These are phyloP conservation scores for Colletotrichum cuscutae DNA, from an alignment of 2,329 filamentous ascomycete species.

Conservation along the genomic window DNA sequence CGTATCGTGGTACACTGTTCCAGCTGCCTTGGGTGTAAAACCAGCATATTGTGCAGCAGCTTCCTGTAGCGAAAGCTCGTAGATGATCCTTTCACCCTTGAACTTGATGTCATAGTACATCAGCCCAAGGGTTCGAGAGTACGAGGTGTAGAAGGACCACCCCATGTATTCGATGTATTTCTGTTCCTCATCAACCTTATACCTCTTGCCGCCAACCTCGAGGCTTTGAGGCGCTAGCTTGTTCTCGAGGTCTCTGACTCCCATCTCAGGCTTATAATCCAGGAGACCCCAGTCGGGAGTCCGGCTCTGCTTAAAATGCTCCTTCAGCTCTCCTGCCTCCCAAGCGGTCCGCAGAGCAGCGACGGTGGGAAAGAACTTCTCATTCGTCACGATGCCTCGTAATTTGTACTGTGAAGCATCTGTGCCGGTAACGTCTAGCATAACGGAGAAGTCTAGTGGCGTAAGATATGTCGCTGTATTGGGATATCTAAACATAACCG, in stretches of 20 bases:
- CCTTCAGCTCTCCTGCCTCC: conserved; percentile 48
- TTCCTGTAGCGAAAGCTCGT: conserved; percentile 64
- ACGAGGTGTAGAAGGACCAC: conserved; percentile 62
- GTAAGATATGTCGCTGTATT: conserved; percentile 51
- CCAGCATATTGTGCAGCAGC: conserved; percentile 63
- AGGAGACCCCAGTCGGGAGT: conserved; percentile 48
- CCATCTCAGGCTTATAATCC: conserved; percentile 44
- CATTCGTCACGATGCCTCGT: conserved; percentile 54
- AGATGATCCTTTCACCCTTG: conserved; percentile 60
- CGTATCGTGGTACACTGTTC: conserved; percentile 55
- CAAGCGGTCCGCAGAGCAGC: conserved; percentile 49
- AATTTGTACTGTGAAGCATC: conserved; percentile 53
- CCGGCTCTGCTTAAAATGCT: conserved; percentile 46
- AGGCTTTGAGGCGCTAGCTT: conserved; percentile 48
- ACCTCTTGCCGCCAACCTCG: conserved; percentile 51
- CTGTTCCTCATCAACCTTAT: conserved; percentile 54
- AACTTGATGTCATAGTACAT: conserved; percentile 61
- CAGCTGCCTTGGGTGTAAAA: conserved; percentile 54
- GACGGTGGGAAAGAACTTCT: conserved; percentile 48
- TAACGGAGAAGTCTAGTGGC: conserved; percentile 56
- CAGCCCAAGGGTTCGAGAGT: conserved; percentile 55
- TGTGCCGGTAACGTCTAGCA: conserved; percentile 54
- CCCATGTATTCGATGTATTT: conserved; percentile 63
- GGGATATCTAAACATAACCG: conserved; percentile 54
- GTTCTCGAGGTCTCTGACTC: conserved; percentile 46